phyloP scores from a whole-genome alignment of 306 rosid species.

The Hippophae rhamnoides region DNA sequence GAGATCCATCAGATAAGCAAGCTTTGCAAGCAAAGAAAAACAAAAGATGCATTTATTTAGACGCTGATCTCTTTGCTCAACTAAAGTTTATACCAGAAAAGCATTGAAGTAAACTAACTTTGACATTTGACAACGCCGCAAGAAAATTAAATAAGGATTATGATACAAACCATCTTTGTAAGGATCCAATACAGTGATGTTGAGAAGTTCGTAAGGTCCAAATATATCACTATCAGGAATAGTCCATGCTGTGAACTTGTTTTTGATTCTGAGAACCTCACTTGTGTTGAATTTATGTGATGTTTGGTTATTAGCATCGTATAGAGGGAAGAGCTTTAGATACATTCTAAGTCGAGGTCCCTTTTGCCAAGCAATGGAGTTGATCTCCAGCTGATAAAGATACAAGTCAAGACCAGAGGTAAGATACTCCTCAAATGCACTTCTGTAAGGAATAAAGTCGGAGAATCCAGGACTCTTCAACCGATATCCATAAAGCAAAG shows the following conservation, averaged over 20 bases:
- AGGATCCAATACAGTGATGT: constrained; percentile 32
- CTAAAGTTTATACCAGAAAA: not conserved
- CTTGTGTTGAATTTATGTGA: constrained; percentile 30
- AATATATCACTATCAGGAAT: constrained; percentile 42
- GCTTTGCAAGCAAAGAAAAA: no score
- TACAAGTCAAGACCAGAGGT: not conserved
- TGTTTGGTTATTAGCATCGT: constrained; percentile 11
- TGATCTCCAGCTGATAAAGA: constrained; percentile 3
- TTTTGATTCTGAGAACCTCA: constrained; percentile 46
- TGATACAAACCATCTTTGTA: constrained; percentile 51
- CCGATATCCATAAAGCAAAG: not conserved
- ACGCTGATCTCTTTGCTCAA: not conserved
- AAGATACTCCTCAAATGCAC: not conserved
- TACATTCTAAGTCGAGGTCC: constrained; percentile 5
- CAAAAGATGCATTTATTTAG: no score
- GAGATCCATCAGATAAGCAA: no score
- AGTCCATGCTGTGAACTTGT: constrained; percentile 54
- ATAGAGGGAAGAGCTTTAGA: constrained; percentile 36
- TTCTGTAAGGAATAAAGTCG: constrained; percentile 3
- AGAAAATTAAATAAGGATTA: constrained; percentile 22
- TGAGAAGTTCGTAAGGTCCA: constrained; percentile 78
- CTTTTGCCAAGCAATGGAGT: not conserved
- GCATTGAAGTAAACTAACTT: not conserved
- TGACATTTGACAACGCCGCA: constrained; percentile 3
- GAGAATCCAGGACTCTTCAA: constrained; percentile 11